A percentile compares a stretch with the other conserved stretches of the same genome.
Conservation (phyloP, 441 rosid species). For the Eutrema salsugineum region DNA sequence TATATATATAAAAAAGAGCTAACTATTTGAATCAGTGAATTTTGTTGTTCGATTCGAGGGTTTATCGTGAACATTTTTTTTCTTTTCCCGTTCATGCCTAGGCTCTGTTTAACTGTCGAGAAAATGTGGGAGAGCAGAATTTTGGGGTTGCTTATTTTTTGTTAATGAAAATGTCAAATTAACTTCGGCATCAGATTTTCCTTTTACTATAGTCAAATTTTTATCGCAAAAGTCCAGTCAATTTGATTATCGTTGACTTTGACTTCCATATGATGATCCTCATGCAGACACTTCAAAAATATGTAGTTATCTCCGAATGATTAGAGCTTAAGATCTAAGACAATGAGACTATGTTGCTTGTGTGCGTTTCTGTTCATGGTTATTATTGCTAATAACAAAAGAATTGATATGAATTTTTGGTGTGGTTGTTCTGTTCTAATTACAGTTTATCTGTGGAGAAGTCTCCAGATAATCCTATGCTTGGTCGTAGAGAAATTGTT, state of each 20-base stretch:
- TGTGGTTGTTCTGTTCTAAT: conserved; percentile 11
- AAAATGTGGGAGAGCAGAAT: not conserved
- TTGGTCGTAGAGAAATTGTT: conserved; percentile 76
- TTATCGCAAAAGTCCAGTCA: not conserved
- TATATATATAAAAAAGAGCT: no score
- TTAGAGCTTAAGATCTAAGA: not conserved
- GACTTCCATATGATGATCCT: not conserved
- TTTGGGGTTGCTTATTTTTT: not conserved
- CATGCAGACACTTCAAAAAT: not conserved
- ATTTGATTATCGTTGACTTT: not conserved
- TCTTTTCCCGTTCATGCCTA: not conserved
- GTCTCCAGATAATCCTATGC: conserved; percentile 74
- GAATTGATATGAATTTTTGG: not conserved
- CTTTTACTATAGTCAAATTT: not conserved
- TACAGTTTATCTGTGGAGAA: conserved; percentile 69
- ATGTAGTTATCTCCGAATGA: not conserved
- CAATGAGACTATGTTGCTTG: not conserved
- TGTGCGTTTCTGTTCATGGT: not conserved
- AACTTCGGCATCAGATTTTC: not conserved
- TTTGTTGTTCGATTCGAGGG: no score
- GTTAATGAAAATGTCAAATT: not conserved
- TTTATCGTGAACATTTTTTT: not conserved
- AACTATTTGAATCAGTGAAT: no score
- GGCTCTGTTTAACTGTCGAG: not conserved
- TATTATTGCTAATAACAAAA: not conserved